Conservation (phyloP, 345 rosid genomes). For the rapeseed (Brassica napus) region Da-Ae NC_063441.1:1841501-1842000, state of each 20-base stretch:
- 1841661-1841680: no score
- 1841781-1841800: neutral
- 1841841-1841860: neutral
- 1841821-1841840: neutral
- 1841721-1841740: constrained; percentile 16
- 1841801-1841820: constrained; percentile 3
- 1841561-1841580: neutral
- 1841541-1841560: neutral
- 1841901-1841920: neutral
- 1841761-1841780: neutral
- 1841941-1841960: neutral
- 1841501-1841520: neutral
- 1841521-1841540: neutral
- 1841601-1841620: neutral
- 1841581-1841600: neutral
- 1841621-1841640: neutral
- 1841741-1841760: neutral
- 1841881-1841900: neutral
- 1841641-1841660: no score
- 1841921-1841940: neutral
- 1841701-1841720: neutral
- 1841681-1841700: neutral
- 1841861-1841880: neutral
- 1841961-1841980: neutral
- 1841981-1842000: neutral